Conservation (phyloP, 306 rosid genomes). For the Coriaria nepalensis region DNA sequence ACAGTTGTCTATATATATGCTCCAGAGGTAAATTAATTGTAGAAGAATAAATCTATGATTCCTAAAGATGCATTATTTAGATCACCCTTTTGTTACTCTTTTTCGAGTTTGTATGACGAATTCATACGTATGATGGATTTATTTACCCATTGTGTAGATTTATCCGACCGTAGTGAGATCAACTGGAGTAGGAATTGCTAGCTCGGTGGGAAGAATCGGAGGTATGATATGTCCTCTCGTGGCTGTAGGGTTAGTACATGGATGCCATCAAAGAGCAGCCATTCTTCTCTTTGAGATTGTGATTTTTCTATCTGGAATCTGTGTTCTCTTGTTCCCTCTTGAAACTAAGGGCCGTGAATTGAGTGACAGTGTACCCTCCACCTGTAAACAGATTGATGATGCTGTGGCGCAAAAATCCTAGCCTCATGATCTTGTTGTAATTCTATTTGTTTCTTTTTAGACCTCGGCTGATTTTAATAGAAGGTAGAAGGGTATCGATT, state of each 20-base stretch:
- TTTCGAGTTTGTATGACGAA: constrained; percentile 4
- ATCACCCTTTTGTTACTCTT: too few species aligned
- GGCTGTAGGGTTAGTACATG: constrained; percentile 71
- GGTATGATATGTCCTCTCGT: constrained; percentile 88
- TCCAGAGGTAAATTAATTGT: constrained; percentile 60
- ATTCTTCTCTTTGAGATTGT: constrained; percentile 61
- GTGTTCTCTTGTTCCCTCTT: constrained; percentile 62
- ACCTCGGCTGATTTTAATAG: too few species aligned
- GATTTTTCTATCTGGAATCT: constrained; percentile 61
- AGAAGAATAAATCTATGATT: constrained; percentile 1
- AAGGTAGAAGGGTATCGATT: too few species aligned
- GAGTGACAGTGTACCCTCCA: too few species aligned
- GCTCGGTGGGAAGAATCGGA: constrained; percentile 82
- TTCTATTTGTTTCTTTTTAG: too few species aligned
- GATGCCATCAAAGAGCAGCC: constrained; percentile 74
- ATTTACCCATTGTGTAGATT: constrained; percentile 32
- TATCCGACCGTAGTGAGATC: constrained; percentile 86
- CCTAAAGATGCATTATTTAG: neutral
- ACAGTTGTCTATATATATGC: constrained; percentile 83
- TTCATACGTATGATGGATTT: too few species aligned
- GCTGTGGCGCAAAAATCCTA: too few species aligned
- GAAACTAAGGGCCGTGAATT: constrained; percentile 85
- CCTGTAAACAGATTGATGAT: too few species aligned
- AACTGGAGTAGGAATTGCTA: constrained; percentile 88
- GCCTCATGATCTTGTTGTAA: too few species aligned